Evolutionary conservation across 1,284 basidiomycete species (phyloP).

Genomic region (Leccinum ponderosum): DNA sequence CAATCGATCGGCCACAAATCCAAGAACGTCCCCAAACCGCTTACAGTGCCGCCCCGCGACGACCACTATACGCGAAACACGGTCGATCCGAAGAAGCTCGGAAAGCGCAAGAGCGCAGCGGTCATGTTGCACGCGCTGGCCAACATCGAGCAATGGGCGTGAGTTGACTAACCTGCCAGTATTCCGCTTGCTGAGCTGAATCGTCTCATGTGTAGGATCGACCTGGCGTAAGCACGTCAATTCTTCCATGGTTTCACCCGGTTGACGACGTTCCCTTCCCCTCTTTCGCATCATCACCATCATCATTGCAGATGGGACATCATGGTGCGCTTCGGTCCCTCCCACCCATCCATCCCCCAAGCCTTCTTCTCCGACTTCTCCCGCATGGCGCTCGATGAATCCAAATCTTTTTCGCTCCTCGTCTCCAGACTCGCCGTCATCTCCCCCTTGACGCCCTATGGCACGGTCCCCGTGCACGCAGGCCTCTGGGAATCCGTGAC

Average conservation of each 20-base stretch:
- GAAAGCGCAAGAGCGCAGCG: too few species aligned
- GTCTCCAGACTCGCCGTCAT: not conserved
- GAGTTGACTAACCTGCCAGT: too few species aligned
- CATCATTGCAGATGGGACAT: not conserved
- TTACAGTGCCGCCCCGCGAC: not conserved
- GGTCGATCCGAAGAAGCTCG: not conserved
- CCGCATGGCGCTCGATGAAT: not conserved
- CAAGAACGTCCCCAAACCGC: not conserved
- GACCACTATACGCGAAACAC: not conserved
- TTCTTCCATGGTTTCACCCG: not conserved
- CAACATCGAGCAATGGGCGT: too few species aligned
- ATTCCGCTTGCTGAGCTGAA: not conserved
- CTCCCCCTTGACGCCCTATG: not conserved
- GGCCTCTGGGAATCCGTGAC: slow-evolving; percentile 1
- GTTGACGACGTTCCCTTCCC: too few species aligned
- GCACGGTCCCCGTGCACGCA: not conserved
- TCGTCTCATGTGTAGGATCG: not conserved
- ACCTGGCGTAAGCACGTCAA: not conserved
- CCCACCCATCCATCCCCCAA: not conserved
- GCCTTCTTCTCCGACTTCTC: slow-evolving; percentile 1
- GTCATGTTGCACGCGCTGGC: too few species aligned
- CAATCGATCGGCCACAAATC: not conserved
- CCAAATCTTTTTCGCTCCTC: not conserved
- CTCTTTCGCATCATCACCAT: not conserved
- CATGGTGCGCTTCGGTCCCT: not conserved